Evolutionary conservation across 768 basidiomycete genomes (phyloP).

Genomic region (Suillus occidentalis): DNA sequence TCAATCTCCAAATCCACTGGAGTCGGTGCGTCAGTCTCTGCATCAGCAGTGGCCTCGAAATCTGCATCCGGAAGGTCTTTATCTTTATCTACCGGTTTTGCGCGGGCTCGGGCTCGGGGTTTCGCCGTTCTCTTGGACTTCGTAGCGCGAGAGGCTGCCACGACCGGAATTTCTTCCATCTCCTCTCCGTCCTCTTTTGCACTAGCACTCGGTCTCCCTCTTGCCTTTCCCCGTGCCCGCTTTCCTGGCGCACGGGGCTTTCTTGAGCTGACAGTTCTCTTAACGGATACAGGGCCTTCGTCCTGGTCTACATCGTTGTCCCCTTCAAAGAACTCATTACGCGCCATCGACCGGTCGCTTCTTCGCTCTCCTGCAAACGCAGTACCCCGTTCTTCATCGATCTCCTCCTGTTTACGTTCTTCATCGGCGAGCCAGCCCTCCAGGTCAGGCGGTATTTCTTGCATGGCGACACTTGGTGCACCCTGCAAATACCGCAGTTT

Average conservation of each 20-base stretch:
- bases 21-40: conserved; percentile 37
- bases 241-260: conserved; percentile 24
- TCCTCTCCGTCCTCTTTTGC: conserved; percentile 38
- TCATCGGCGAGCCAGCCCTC: conserved; percentile 76
- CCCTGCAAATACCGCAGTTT: conserved; percentile 92
- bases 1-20: conserved; percentile 40
- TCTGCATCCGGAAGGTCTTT: conserved; percentile 35
- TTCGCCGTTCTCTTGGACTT: conserved; percentile 33
- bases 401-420: conserved; percentile 64
- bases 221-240: conserved; percentile 32
- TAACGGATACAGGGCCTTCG: conserved; percentile 33
- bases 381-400: conserved; percentile 64
- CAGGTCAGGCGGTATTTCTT: conserved; percentile 92
- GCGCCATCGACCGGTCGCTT: conserved; percentile 48
- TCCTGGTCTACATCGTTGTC: conserved; percentile 66
- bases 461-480: conserved; percentile 95
- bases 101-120: conserved; percentile 23
- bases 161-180: conserved; percentile 31
- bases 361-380: conserved; percentile 54
- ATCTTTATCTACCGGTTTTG: conserved; percentile 23
- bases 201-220: conserved; percentile 32
- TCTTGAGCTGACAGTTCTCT: conserved; percentile 17
- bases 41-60: conserved; percentile 24
- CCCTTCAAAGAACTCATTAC: conserved; percentile 75
- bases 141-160: conserved; percentile 26